Percentiles rank a stretch among this genome's conserved stretches.
Conservation (phyloP, 148 eudicot genomes). For the Rhododendron simsii region DNA sequence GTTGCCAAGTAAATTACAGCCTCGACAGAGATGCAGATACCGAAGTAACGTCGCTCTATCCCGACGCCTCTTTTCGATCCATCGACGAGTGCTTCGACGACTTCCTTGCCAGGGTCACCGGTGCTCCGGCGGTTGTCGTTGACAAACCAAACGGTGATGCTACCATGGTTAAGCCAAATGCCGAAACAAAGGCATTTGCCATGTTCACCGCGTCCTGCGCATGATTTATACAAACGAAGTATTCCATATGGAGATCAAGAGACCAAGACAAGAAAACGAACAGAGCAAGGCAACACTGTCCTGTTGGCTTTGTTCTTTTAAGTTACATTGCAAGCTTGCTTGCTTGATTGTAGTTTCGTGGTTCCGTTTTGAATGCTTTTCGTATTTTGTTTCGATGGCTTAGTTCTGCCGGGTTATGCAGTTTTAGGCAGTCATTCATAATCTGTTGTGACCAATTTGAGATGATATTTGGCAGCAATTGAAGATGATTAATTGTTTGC, state of each 20-base stretch:
- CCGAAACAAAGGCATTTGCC: background rate
- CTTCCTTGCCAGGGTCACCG: background rate
- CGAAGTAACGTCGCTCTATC: background rate
- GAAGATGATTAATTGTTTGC: background rate
- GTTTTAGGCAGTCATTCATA: background rate
- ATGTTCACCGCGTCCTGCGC: background rate
- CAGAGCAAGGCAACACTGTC: background rate
- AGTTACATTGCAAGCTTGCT: background rate
- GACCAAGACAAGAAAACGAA: background rate
- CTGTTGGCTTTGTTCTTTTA: background rate
- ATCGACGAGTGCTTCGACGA: slow-evolving; percentile 6
- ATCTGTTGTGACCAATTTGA: too few relatives aligned
- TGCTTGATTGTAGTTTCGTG: background rate
- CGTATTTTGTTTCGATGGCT: background rate
- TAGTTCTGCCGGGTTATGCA: background rate
- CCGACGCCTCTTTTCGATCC: background rate
- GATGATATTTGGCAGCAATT: background rate
- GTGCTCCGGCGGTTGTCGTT: background rate
- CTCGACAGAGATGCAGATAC: background rate
- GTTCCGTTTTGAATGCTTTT: background rate
- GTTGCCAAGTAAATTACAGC: background rate
- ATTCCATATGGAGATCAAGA: background rate
- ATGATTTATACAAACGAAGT: background rate
- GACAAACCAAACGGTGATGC: background rate
- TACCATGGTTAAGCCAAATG: background rate